Base-by-base conservation (phyloP, 208 protist species). In the Acanthamoeba castellanii region DNA sequence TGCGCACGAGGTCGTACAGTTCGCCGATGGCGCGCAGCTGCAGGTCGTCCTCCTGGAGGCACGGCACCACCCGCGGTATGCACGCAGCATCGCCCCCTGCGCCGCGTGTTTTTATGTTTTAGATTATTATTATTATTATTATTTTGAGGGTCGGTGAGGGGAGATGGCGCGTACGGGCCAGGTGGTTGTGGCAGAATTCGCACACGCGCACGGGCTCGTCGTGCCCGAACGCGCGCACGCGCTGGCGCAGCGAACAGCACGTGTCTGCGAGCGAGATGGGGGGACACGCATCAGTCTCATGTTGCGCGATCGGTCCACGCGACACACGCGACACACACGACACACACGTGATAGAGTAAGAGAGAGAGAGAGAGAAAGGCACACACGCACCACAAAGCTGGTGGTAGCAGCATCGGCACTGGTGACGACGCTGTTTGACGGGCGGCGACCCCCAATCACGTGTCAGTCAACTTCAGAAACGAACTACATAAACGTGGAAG, bases 151-250 rank as follows among this genome's bases (percentile, higher is more conserved):
- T n/a, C n/a, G n/a, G n/a, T n/a, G n/a, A n/a, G n/a, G 18, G 16
- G 18, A 30, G n/a, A 8, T 22, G 3, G 22, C n/a, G 61, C 84
- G 18, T 93, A 78, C 64, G 4, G 22, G 88, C 14, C 6, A 93
- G 52, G 47, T 93, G 88, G 13, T 27, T 20, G 61, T 70, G 3
- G 66, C 88, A 93, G 16, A 42, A 18, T 32, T 93, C 88, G 88
- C 88, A 93, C 37, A 93, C 88, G 27, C 88, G 88, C 61, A 93
- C 88, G 4, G 88, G 55, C 37, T 93, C 88, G 27, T 93, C 88
- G 30, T 93, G 88, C 18, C 88, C 88, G 32, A 93, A 93, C 88
- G 32, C 42, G 9, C 27, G 57, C 9, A 93, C 52, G 11, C 88
- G 55, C 20, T 93, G 88, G 16, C 47, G 32, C 3, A 55, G 88